These are phyloP conservation scores for Kwoniella shivajii DNA, from an alignment of 1,284 basidiomycete species.

Conservation along the genomic window DNA sequence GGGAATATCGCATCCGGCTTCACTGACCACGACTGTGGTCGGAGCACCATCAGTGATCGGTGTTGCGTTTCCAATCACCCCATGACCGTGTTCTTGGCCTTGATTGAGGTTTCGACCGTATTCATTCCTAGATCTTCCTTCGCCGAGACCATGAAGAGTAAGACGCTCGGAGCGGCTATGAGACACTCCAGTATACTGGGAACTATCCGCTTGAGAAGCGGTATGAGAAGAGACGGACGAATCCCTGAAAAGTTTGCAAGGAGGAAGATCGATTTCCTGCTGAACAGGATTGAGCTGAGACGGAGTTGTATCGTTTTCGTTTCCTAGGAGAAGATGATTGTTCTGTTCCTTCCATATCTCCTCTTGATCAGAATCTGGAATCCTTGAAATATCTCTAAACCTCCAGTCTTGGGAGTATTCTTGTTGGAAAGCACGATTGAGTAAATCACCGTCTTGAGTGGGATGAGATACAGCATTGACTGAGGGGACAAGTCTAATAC, in stretches of 20 bases:
- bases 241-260: not conserved
- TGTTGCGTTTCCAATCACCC: slow-evolving; percentile 22
- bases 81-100: slow-evolving; percentile 24
- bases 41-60: not conserved
- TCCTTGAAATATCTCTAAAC: not conserved
- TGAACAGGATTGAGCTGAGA: not conserved
- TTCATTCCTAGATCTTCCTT: slow-evolving; percentile 14
- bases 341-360: not conserved
- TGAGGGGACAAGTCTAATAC: not conserved
- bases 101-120: slow-evolving; percentile 18
- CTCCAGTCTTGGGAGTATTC: slow-evolving; percentile 6
- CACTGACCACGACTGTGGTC: slow-evolving; percentile 7
- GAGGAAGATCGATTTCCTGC: not conserved
- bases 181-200: not conserved
- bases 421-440: slow-evolving; percentile 8
- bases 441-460: not conserved
- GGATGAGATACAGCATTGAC: not conserved
- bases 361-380: not conserved
- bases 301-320: not conserved
- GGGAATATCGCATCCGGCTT: slow-evolving; percentile 24
- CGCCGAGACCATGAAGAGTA: slow-evolving; percentile 21
- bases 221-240: not conserved
- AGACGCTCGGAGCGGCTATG: slow-evolving; percentile 3
- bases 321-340: slow-evolving; percentile 5
- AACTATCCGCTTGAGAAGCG: not conserved